Base-by-base conservation (phyloP, 2,329 filamentous ascomycete genomes). In the Raffaelea deltoideospora region DNA sequence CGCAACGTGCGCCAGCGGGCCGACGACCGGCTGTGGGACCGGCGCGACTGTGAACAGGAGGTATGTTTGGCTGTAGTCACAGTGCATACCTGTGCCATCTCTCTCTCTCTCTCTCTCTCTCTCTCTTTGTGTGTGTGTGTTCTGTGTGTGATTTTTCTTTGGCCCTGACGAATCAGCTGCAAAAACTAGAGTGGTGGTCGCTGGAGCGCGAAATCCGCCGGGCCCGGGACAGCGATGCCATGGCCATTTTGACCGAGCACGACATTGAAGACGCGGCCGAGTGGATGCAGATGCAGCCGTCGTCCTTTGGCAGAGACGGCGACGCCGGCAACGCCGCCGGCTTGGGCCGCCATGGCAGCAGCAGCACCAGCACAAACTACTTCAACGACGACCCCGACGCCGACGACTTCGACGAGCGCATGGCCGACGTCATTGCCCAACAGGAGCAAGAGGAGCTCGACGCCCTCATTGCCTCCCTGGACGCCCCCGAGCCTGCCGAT, bases 1-100 rank as follows among this genome's bases (percentile, higher is more conserved):
- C 72, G 75, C 50, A 79, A 67, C 35, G 74, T 80, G 15, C 63
- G 72, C 40, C 67, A 73, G 47, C 65, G 69, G 29, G 59, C 65
- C 3, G 72, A 79, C 30, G 71, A 80, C 21, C 67, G 60, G 47
- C 58, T 60, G 18, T 79, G 74, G 65, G 63, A 69, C 47, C 60
- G 66, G 35, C 60, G 76, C 44, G 73, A 75, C 20, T 72, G 76
- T 3, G 75, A 79, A 47, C 72, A 77, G 46, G 68, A 72, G 53
- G 63, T 67, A 48, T 19, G 53, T 39, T 31, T 15, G n/a, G n/a
- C n/a, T n/a, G n/a, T n/a, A n/a, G n/a, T n/a, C n/a, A n/a, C n/a
- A n/a, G n/a, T n/a, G n/a, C n/a, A n/a, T n/a, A n/a, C n/a, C n/a
- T n/a, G n/a, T n/a, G n/a, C n/a, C n/a, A n/a, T n/a, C 17, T 11